Base-by-base conservation (phyloP, 2,329 filamentous ascomycete genomes). In the Diplodia corticola region DNA sequence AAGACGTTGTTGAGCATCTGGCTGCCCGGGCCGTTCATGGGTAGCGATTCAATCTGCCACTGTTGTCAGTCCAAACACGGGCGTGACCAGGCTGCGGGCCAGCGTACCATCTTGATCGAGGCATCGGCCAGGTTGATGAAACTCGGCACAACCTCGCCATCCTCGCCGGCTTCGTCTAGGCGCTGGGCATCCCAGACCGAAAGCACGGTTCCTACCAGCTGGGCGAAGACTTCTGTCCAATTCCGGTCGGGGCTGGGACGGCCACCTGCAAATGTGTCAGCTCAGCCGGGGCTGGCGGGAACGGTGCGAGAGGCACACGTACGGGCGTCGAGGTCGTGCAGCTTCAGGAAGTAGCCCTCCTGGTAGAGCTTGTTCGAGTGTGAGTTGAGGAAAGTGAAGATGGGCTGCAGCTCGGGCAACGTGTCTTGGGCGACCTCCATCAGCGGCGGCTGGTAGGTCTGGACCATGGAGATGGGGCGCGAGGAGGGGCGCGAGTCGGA, bases 121-220 rank as follows among this genome's bases (percentile, higher is more conserved):
- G 95, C 95, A 84, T 99, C 95, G 6, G 95, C 96, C 67, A 99
- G 81, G 75, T 99, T 99, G 77, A 99, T 93, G 76, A 97, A 99
- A 60, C 91, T 95, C 35, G 93, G 92, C 49, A 94, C 82, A 55
- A 96, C 91, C 74, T 96, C 91, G 70, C 89, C 91, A 73, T 95
- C 88, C 71, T 92, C 89, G 40, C 91, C 92, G 13, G 92, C 93
- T 46, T 88, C 88, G 80, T 99, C 95, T 67, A 98, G 84, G 76
- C 95, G 93, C 69, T 91, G 89, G 26, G 94, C 93, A 79, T 99
- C 94, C 95, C 95, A 99, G 59, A 98, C 82, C 6, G 95, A 97
- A 66, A 99, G 81, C 17, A 98, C 92, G 1, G 95, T 98, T 70
- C 95, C 95, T 20, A 97, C 92, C 17, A 99, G 88, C 77, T 98